A percentile compares a stretch with the other conserved stretches of the same genome.
These are phyloP conservation scores for Alternaria postmessia DNA, from an alignment of 2,329 filamentous ascomycete genomes.

Conservation along the genomic window DNA sequence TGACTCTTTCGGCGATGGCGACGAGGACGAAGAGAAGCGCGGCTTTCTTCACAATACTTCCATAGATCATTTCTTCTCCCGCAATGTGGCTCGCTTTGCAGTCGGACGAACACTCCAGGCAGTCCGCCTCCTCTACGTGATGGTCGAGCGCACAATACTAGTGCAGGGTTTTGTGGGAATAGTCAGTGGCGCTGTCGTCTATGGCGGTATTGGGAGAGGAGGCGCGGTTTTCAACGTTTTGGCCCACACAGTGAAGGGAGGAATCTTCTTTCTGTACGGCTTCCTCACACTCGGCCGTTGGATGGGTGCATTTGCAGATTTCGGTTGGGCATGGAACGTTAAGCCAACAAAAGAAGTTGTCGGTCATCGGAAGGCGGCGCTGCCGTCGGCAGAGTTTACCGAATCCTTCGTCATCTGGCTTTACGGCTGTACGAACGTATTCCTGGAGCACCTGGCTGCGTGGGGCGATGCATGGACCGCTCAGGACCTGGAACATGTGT, in stretches of 20 bases:
- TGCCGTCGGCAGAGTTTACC: slow-evolving; percentile 84
- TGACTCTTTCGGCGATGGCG: slow-evolving; percentile 55
- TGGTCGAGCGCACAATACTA: slow-evolving; percentile 79
- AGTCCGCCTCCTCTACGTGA: slow-evolving; percentile 68
- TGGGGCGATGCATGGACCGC: slow-evolving; percentile 76
- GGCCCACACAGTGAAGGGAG: slow-evolving; percentile 93
- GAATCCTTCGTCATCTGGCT: slow-evolving; percentile 90
- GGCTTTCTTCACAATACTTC: slow-evolving; percentile 58
- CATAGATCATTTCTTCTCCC: slow-evolving; percentile 62
- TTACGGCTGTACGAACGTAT: slow-evolving; percentile 90
- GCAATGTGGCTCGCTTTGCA: slow-evolving; percentile 63
- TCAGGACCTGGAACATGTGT: slow-evolving; percentile 88
- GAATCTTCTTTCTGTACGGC: slow-evolving; percentile 94
- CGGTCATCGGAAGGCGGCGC: slow-evolving; percentile 66
- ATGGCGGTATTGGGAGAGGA: slow-evolving; percentile 81
- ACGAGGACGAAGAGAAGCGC: slow-evolving; percentile 55
- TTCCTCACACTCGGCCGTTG: slow-evolving; percentile 86
- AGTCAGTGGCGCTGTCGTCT: slow-evolving; percentile 76
- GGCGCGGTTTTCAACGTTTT: slow-evolving; percentile 79
- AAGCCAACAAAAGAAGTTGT: slow-evolving; percentile 68
- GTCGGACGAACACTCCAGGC: slow-evolving; percentile 64
- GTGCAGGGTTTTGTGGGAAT: slow-evolving; percentile 79
- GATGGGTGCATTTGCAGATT: slow-evolving; percentile 87
- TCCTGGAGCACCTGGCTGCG: slow-evolving; percentile 84
- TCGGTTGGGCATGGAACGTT: slow-evolving; percentile 96